phyloP scores from a whole-genome alignment of 2,329 filamentous ascomycete species.

The Sporothrix protearum region DNA sequence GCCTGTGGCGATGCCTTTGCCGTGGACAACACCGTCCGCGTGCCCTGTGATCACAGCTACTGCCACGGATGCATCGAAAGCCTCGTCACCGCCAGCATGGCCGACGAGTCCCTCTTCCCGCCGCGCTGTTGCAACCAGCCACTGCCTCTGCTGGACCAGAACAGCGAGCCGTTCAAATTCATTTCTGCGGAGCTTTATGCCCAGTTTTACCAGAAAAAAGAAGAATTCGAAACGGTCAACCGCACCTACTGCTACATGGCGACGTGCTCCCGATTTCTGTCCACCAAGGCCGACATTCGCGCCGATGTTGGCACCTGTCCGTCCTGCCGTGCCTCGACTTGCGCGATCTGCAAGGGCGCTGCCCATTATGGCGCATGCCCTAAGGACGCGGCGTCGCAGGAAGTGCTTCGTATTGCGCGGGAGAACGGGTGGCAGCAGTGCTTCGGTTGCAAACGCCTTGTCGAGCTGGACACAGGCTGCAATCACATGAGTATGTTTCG shows the following conservation, averaged over 20 bases:
- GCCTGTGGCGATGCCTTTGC: neutral
- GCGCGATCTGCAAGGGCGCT: conserved; percentile 47
- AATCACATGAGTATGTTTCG: conserved; percentile 54
- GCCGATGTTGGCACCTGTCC: conserved; percentile 34
- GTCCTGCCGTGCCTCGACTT: conserved; percentile 45
- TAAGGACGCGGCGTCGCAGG: conserved; percentile 40
- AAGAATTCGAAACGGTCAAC: conserved; percentile 48
- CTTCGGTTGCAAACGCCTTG: conserved; percentile 42
- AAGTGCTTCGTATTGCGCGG: conserved; percentile 41
- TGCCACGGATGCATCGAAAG: conserved; percentile 47
- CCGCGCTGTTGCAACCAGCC: conserved; percentile 49
- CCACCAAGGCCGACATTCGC: conserved; percentile 31
- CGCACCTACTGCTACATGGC: conserved; percentile 48
- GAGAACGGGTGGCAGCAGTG: conserved; percentile 53
- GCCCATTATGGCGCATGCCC: conserved; percentile 49
- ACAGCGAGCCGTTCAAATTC: conserved; percentile 38
- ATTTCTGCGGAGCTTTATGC: conserved; percentile 24
- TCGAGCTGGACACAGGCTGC: conserved; percentile 52
- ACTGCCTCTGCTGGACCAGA: conserved; percentile 37
- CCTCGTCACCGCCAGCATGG: conserved; percentile 44
- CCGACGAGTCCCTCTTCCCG: conserved; percentile 52
- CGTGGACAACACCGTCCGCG: conserved; percentile 12
- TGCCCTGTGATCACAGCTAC: conserved; percentile 48
- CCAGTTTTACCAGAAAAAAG: conserved; percentile 43
- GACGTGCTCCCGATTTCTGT: conserved; percentile 47